Conservation (phyloP, 768 basidiomycete species). For the Suillus weaverae region DNA sequence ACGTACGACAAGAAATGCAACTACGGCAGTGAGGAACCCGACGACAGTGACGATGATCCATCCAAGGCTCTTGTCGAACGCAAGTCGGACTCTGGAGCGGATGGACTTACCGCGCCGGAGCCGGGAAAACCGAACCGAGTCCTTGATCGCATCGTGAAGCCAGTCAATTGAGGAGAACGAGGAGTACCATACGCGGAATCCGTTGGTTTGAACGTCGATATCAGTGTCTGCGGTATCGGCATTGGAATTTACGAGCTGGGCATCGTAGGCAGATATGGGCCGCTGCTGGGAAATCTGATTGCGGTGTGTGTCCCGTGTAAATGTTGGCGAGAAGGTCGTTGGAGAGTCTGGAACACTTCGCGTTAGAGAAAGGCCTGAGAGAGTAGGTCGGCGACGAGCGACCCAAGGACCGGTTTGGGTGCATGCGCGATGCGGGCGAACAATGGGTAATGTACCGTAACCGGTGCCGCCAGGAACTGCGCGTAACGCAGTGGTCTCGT, state of each 20-base stretch:
- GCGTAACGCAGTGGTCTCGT: conserved; percentile 40
- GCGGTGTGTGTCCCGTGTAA: conserved; percentile 35
- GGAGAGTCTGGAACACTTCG: conserved; percentile 38
- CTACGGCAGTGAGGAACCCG: conserved; percentile 80
- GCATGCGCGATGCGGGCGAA: conserved; percentile 26
- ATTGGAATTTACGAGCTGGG: conserved; percentile 35
- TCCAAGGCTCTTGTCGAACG: conserved; percentile 76
- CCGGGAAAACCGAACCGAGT: conserved; percentile 77
- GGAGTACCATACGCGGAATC: conserved; percentile 83
- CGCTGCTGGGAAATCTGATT: conserved; percentile 46
- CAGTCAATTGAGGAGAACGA: conserved; percentile 93
- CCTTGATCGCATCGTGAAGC: conserved; percentile 96
- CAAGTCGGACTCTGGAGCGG: conserved; percentile 61
- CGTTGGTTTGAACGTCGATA: conserved; percentile 71
- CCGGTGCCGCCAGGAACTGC: conserved; percentile 30
- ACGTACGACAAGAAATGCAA: conserved; percentile 85
- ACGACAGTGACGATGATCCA: conserved; percentile 90
- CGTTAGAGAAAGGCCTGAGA: conserved; percentile 34
- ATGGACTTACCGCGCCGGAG: conserved; percentile 70
- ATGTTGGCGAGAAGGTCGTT: conserved; percentile 30
- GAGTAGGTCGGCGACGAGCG: conserved; percentile 38
- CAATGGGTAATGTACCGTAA: conserved; percentile 58
- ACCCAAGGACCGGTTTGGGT: conserved; percentile 19
- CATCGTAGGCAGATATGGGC: conserved; percentile 76
- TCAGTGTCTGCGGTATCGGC: conserved; percentile 41